These are phyloP conservation scores for Solanum megistacrolobum DNA, from an alignment of 257 asterid genomes.

Conservation along the genomic window DNA sequence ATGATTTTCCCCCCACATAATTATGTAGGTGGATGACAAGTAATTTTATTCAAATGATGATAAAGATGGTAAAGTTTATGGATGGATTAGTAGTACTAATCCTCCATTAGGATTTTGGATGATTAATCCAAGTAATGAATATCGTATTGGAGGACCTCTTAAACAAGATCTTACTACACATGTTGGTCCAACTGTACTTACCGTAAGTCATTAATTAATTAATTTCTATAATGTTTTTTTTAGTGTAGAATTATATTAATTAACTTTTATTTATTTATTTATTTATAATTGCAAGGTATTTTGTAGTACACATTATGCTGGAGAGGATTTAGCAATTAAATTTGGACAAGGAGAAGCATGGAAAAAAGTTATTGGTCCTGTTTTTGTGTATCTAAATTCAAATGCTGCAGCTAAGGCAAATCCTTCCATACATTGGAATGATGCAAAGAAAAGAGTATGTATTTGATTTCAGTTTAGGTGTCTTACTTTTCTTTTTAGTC, in stretches of 20 bases:
- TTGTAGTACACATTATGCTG: constrained; percentile 53
- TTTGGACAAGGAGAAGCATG: constrained; percentile 37
- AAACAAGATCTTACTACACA: no score
- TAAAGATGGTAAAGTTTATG: no score
- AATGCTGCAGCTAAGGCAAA: constrained; percentile 9
- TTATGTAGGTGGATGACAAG: no score
- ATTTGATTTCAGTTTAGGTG: not conserved
- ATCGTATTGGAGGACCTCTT: no score
- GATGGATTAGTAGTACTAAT: no score
- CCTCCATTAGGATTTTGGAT: no score
- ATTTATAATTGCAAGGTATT: constrained; percentile 35
- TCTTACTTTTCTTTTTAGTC: not conserved
- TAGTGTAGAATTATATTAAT: not conserved
- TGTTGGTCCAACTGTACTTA: no score
- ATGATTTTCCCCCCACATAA: not conserved
- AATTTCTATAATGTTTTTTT: not conserved
- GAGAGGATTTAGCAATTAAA: constrained; percentile 34
- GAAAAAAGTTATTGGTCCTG: constrained; percentile 70
- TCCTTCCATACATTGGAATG: constrained; percentile 51
- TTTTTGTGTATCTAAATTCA: constrained; percentile 44
- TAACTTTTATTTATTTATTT: not conserved
- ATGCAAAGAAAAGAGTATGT: constrained; percentile 42
- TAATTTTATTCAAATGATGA: no score
- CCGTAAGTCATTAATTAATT: not conserved
- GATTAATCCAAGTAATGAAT: no score